A percentile compares a stretch with the other conserved stretches of the same genome.
These are phyloP conservation scores for Cynara cardunculus DNA, from an alignment of 129 eudicot species.

Conservation along the genomic window DNA sequence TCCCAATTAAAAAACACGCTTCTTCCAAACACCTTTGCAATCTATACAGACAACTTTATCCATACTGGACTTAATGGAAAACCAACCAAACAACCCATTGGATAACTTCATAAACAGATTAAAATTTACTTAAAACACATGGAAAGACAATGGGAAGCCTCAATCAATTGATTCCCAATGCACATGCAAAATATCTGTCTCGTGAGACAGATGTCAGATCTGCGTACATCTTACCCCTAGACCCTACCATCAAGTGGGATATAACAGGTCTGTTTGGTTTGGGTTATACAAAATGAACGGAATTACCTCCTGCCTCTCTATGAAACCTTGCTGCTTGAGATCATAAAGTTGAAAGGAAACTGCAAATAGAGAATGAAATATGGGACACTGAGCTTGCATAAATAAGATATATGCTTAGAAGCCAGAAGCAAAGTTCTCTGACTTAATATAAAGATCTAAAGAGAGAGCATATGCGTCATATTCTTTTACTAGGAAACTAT, in stretches of 20 bases:
- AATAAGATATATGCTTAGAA: background rate
- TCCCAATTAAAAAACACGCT: no score
- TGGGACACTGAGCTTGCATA: background rate
- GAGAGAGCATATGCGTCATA: background rate
- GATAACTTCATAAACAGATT: no score
- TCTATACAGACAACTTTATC: no score
- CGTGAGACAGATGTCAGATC: no score
- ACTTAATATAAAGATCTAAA: background rate
- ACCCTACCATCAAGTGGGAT: background rate
- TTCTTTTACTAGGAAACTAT: background rate
- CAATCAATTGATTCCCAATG: no score
- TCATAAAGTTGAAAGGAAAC: conserved; percentile 91
- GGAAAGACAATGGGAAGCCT: no score
- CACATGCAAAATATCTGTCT: no score
- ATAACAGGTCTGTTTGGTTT: background rate
- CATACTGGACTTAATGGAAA: no score
- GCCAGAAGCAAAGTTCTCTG: background rate
- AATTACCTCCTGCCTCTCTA: conserved; percentile 90
- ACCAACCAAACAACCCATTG: no score
- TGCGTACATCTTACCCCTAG: background rate
- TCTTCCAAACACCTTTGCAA: no score
- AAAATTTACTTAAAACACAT: no score
- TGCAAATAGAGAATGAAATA: conserved; percentile 26
- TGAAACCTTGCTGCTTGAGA: conserved; percentile 97
- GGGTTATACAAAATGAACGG: background rate